Evolutionary conservation across 2,329 filamentous ascomycete genomes (phyloP).

Genomic region (Eutypella sp.): DNA sequence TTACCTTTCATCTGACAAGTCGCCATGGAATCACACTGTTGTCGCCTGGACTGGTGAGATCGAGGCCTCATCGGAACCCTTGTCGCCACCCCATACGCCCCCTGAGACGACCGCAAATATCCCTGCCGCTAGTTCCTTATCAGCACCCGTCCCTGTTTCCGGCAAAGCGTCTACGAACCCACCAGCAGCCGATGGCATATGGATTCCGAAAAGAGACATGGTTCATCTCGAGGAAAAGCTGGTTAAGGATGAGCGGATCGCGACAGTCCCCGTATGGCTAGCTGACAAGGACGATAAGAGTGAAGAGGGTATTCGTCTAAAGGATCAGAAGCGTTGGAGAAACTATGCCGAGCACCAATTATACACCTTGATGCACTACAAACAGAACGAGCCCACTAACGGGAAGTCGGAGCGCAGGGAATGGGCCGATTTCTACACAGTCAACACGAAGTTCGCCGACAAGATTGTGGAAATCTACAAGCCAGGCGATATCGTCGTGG

Average conservation of each 20-base stretch:
- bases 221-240: conserved; percentile 69
- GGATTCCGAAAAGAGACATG: conserved; percentile 66
- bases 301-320: conserved; percentile 66
- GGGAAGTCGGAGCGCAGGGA: conserved; percentile 74
- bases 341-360: conserved; percentile 87
- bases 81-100: conserved; percentile 44
- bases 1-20: conserved; percentile 77
- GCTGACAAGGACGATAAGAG: conserved; percentile 66
- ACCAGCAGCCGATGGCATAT: conserved; percentile 62
- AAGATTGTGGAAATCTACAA: conserved; percentile 84
- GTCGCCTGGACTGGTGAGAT: conserved; percentile 96
- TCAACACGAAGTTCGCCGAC: conserved; percentile 91
- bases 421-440: conserved; percentile 88
- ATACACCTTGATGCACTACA: conserved; percentile 93
- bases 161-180: conserved; percentile 51
- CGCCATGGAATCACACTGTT: conserved; percentile 85
- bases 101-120: conserved; percentile 45
- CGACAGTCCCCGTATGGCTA: conserved; percentile 85
- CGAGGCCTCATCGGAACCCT: conserved; percentile 42
- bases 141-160: conserved; percentile 74
- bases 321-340: conserved; percentile 82
- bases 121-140: conserved; percentile 64
- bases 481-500: conserved; percentile 84
- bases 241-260: conserved; percentile 66
- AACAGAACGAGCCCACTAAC: conserved; percentile 85